A percentile compares a stretch with the other conserved stretches of the same genome.
Conservation (phyloP, 768 basidiomycete genomes). For the Auricularia heimuer region DNA sequence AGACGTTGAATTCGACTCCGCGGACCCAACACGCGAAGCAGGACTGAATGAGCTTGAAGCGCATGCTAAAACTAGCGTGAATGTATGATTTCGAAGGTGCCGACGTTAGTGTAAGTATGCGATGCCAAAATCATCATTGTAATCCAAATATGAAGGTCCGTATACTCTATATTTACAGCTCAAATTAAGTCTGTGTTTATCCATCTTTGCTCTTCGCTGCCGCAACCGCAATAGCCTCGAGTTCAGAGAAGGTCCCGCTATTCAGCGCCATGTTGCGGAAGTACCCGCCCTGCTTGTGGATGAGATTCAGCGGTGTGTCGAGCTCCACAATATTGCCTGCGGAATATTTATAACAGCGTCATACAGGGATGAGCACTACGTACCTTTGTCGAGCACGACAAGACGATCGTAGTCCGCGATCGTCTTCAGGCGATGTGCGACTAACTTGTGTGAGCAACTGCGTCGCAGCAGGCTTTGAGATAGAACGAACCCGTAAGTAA, state of each 20-base stretch:
- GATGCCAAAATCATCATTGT: too few species aligned
- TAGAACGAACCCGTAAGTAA: conserved; percentile 6
- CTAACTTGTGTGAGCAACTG: conserved; percentile 20
- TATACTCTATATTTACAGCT: too few species aligned
- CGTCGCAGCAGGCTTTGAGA: neutral
- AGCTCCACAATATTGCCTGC: conserved; percentile 39
- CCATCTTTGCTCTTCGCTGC: neutral
- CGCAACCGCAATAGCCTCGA: conserved; percentile 6
- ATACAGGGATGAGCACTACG: conserved; percentile 4
- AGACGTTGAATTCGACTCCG: too few species aligned
- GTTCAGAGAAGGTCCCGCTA: conserved; percentile 21
- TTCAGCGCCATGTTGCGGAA: conserved; percentile 47
- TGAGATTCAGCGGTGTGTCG: conserved; percentile 43
- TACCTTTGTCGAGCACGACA: conserved; percentile 56
- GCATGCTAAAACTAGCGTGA: too few species aligned
- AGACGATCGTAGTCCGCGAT: conserved; percentile 76
- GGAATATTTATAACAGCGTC: neutral
- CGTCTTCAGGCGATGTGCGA: conserved; percentile 67
- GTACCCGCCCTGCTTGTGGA: conserved; percentile 35
- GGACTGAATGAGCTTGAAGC: too few species aligned
- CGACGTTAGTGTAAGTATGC: too few species aligned
- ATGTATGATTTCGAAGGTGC: too few species aligned
- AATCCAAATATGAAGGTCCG: too few species aligned
- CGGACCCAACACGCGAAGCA: too few species aligned
- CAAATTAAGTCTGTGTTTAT: too few species aligned